Evolutionary conservation across 2,329 filamentous ascomycete genomes (phyloP).

Genomic region (Neopestalotiopsis sp.): DNA sequence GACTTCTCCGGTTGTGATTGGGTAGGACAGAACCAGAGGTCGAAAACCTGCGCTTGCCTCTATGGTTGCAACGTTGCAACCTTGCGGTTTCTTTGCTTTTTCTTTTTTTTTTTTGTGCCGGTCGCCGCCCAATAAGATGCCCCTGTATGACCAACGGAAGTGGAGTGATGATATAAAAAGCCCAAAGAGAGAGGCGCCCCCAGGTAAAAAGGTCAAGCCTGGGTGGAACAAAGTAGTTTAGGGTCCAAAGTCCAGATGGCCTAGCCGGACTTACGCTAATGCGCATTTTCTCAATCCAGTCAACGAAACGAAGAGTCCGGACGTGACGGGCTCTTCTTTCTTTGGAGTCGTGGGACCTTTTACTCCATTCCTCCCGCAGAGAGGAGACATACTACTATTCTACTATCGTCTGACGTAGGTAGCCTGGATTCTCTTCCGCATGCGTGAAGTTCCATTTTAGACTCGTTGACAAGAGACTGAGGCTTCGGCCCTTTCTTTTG

Average conservation of each 20-base stretch:
- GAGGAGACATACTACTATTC: no score
- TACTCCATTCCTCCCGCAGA: no score
- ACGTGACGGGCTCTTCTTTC: not conserved
- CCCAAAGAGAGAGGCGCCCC: not conserved
- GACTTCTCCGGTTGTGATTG: not conserved
- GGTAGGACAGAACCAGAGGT: not conserved
- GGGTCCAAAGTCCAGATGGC: not conserved
- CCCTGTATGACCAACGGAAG: not conserved
- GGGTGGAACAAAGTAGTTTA: not conserved
- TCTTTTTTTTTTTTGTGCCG: not conserved
- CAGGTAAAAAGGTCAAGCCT: not conserved
- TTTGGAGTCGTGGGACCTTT: no score
- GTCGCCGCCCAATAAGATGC: constrained; percentile 10
- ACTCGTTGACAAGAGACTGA: no score
- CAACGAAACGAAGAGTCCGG: not conserved
- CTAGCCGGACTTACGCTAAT: not conserved
- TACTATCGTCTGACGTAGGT: no score
- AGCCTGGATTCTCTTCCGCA: no score
- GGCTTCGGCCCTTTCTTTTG: no score
- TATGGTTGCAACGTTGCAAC: constrained; percentile 19
- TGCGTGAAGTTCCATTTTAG: no score
- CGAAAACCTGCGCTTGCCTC: not conserved
- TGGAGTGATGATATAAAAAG: constrained; percentile 19
- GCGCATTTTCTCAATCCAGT: not conserved
- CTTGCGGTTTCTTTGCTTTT: not conserved